These are phyloP conservation scores for Corymbia citriodora DNA, from an alignment of 441 rosid species.

Conservation along the genomic window DNA sequence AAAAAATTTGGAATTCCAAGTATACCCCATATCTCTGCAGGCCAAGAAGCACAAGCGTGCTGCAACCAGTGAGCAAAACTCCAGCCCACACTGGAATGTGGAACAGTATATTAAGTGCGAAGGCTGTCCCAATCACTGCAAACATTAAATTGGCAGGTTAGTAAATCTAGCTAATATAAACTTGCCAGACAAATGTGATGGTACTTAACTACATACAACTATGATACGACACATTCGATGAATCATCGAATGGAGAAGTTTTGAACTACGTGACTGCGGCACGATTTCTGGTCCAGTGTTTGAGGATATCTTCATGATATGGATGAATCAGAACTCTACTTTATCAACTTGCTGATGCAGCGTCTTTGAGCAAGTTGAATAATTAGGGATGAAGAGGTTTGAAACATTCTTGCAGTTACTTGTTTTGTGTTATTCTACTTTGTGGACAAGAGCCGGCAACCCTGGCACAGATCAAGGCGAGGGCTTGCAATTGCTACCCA, in stretches of 20 bases:
- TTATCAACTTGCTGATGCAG: neutral
- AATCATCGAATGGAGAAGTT: neutral
- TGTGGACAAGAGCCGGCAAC: accelerated
- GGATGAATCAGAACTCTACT: neutral
- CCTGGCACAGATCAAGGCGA: accelerated
- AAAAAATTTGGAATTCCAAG: neutral
- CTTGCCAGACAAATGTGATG: neutral
- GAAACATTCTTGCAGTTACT: neutral
- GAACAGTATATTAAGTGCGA: constrained; percentile 50
- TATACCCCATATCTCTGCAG: constrained; percentile 71
- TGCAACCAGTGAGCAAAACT: constrained; percentile 50
- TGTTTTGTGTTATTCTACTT: neutral
- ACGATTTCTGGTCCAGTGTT: neutral
- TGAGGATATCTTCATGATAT: neutral
- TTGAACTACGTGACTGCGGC: neutral
- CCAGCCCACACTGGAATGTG: constrained; percentile 53
- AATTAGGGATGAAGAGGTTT: neutral
- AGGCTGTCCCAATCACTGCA: constrained; percentile 66
- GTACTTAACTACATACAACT: neutral
- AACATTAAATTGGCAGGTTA: neutral
- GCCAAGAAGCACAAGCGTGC: constrained; percentile 63
- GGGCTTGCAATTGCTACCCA: neutral
- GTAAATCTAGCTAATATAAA: neutral
- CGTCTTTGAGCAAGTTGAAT: neutral
- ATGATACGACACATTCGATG: neutral